A percentile compares a stretch with the other conserved stretches of the same genome.
Evolutionary conservation across 352 stramenopile species (phyloP).

Genomic region (Pythium coloratum): DNA sequence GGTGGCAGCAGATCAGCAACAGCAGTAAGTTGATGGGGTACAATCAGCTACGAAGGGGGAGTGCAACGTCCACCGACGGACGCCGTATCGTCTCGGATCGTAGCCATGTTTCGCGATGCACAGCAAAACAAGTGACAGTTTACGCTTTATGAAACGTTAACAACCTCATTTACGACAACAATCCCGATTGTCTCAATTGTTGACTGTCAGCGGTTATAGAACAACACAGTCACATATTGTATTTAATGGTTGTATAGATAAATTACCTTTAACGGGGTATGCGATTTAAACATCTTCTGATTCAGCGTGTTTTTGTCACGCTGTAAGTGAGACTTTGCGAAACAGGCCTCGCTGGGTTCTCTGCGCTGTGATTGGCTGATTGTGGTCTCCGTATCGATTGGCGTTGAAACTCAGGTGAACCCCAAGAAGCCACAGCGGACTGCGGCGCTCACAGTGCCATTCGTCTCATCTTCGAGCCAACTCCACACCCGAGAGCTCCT

Average conservation of each 20-base stretch:
- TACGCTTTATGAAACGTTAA: slow-evolving; percentile 4
- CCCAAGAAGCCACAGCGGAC: background rate
- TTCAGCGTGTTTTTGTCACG: background rate
- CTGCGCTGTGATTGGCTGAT: slow-evolving; percentile 2
- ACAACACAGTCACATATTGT: background rate
- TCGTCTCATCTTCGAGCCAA: slow-evolving; percentile 3
- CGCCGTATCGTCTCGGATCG: background rate
- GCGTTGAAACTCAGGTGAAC: slow-evolving; percentile 3
- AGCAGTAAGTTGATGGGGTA: background rate
- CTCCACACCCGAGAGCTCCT: background rate
- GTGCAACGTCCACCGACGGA: background rate
- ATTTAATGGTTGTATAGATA: background rate
- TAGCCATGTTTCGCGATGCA: slow-evolving; percentile 1
- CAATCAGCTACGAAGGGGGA: background rate
- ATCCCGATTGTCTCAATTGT: no score
- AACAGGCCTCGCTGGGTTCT: background rate
- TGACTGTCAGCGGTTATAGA: background rate
- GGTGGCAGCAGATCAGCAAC: background rate
- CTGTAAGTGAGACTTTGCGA: slow-evolving; percentile 1
- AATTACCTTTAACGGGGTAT: background rate
- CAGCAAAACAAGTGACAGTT: background rate
- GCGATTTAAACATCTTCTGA: background rate
- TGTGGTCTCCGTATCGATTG: slow-evolving; percentile 4
- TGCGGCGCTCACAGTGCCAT: background rate
- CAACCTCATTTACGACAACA: background rate